A percentile compares a stretch with the other conserved stretches of the same genome.
Evolutionary conservation across 345 rosid species (phyloP).

Genomic region (Populus nigra): DNA sequence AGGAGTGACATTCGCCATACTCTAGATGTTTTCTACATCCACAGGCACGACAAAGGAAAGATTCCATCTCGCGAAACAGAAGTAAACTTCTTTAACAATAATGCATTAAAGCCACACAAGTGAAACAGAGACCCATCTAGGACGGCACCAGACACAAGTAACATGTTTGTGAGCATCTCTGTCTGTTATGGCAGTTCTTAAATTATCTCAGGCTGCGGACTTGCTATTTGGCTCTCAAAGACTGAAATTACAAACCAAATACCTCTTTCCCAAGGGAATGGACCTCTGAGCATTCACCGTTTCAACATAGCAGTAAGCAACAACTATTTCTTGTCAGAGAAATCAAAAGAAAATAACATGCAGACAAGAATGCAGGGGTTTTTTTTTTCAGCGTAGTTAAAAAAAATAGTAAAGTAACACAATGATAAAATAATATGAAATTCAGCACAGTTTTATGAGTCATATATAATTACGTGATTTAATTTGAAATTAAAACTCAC

Average conservation of each 20-base stretch:
- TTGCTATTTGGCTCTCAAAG: background rate
- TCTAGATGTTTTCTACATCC: background rate
- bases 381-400: too few species aligned
- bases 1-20: slow-evolving; percentile 7
- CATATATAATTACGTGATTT: too few species aligned
- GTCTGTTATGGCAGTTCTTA: background rate
- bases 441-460: too few species aligned
- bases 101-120: background rate
- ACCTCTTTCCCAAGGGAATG: background rate
- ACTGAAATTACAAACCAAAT: background rate
- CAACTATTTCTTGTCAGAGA: background rate
- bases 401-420: too few species aligned
- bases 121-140: background rate
- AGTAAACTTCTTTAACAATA: background rate
- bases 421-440: too few species aligned
- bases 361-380: background rate
- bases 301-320: background rate
- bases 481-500: too few species aligned
- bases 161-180: background rate
- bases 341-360: background rate
- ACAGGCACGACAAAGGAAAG: background rate
- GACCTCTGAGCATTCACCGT: background rate
- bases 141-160: background rate
- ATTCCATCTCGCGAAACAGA: background rate
- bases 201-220: background rate